phyloP scores from a whole-genome alignment of 2,329 filamentous ascomycete species.

The Diaporthe ilicicola region DNA sequence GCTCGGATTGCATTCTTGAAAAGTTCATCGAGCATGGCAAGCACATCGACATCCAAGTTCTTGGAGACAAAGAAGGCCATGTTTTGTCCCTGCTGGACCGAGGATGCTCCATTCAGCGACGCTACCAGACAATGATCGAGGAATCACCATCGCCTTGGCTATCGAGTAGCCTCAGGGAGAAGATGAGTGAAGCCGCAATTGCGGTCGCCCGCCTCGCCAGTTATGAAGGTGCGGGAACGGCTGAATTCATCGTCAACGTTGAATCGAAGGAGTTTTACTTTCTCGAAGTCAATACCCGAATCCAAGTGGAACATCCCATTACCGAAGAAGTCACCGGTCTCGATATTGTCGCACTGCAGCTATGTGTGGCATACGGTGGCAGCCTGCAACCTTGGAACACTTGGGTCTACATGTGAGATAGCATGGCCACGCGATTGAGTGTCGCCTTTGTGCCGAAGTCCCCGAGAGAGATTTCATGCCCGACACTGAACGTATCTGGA shows the following conservation, averaged over 20 bases:
- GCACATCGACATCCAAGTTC: neutral
- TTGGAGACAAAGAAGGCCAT: neutral
- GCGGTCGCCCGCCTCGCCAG: neutral
- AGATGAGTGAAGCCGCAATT: neutral
- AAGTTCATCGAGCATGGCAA: neutral
- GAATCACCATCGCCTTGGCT: neutral
- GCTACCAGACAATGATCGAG: neutral
- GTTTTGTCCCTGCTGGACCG: neutral
- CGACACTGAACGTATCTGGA: no score
- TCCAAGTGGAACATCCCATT: neutral
- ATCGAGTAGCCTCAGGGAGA: neutral
- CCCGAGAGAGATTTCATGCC: no score
- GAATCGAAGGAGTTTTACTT: neutral
- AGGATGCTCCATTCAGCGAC: slow-evolving; percentile 1
- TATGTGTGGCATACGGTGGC: no score
- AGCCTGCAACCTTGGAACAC: no score
- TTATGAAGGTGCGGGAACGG: neutral
- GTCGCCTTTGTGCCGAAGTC: no score
- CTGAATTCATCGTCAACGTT: neutral
- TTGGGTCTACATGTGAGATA: no score
- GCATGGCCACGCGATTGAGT: no score
- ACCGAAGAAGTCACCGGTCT: slow-evolving; percentile 3
- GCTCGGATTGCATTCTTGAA: neutral
- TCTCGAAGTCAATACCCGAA: neutral
- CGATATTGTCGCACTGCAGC: slow-evolving; percentile 2